Evolutionary conservation across 2,329 filamentous ascomycete species (phyloP).

Genomic region (Orbilia blumenaviensis): DNA sequence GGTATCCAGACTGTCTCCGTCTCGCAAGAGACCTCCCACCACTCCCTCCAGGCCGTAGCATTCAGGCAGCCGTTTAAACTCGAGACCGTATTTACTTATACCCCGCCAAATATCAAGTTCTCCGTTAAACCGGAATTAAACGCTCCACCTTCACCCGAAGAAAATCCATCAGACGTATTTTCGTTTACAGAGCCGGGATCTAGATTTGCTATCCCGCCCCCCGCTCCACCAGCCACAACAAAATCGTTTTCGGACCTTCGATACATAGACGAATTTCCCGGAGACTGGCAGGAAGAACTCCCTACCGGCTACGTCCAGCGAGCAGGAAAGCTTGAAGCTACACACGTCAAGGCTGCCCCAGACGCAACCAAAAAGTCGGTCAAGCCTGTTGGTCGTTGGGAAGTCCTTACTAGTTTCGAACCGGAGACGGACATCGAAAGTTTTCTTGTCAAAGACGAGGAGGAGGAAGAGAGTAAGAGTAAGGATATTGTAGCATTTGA

Average conservation of each 20-base stretch:
- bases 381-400: constrained; percentile 37
- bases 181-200: constrained; percentile 21
- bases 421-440: constrained; percentile 46
- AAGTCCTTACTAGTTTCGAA: constrained; percentile 48
- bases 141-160: constrained; percentile 16
- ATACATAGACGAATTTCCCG: constrained; percentile 50
- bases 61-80: constrained; percentile 49
- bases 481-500: constrained; percentile 28
- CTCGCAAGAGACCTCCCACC: constrained; percentile 47
- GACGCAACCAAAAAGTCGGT: constrained; percentile 41
- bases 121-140: constrained; percentile 29
- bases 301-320: constrained; percentile 47
- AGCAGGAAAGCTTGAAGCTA: constrained; percentile 44
- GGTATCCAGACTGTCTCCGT: constrained; percentile 46
- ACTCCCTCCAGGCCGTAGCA: constrained; percentile 39
- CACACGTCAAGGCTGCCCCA: constrained; percentile 36
- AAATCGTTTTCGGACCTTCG: constrained; percentile 46
- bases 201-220: not conserved
- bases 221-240: not conserved
- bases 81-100: constrained; percentile 50
- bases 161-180: constrained; percentile 41
- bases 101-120: constrained; percentile 41
- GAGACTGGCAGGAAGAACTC: constrained; percentile 48
- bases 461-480: constrained; percentile 18
- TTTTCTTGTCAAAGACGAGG: constrained; percentile 34